Percentiles rank a stretch among this genome's conserved stretches.
These are phyloP conservation scores for Micromonas pusilla DNA, from an alignment of 139 green algal genomes.

Conservation along the genomic window DNA sequence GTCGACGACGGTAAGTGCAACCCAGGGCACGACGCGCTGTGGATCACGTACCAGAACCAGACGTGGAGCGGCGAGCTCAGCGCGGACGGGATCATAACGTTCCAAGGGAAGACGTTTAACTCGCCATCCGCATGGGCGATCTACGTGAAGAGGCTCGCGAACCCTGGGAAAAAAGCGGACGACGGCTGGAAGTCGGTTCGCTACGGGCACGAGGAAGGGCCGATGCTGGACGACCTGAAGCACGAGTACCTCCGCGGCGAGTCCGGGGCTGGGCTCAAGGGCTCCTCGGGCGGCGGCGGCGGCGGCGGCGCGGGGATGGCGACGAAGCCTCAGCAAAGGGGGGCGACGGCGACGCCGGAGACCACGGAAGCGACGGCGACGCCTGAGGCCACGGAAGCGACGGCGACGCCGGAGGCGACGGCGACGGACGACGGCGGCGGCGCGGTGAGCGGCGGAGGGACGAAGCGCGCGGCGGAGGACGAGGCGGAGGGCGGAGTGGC, in stretches of 20 bases:
- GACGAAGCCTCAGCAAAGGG: too few relatives aligned
- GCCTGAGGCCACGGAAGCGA: too few relatives aligned
- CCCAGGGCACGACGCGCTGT: background rate
- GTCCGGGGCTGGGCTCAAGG: too few relatives aligned
- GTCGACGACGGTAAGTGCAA: background rate
- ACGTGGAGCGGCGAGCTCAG: background rate
- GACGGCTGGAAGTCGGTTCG: conserved; percentile 22
- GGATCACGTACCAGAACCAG: conserved; percentile 1
- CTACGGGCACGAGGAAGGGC: background rate
- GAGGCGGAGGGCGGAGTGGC: too few relatives aligned
- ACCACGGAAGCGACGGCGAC: too few relatives aligned
- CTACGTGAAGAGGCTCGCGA: conserved; percentile 15
- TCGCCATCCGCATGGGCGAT: conserved; percentile 22
- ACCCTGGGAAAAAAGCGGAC: conserved; percentile 23
- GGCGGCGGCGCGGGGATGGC: too few relatives aligned
- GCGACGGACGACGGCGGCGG: too few relatives aligned
- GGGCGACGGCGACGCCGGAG: too few relatives aligned
- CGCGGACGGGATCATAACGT: conserved; percentile 5
- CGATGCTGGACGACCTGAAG: conserved; percentile 1
- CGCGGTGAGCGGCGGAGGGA: too few relatives aligned
- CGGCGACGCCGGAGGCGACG: too few relatives aligned
- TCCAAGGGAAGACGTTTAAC: background rate
- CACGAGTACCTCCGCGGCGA: background rate
- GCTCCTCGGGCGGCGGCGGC: too few relatives aligned
- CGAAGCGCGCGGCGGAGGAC: too few relatives aligned